phyloP scores from a whole-genome alignment of 495 filamentous ascomycete species.

The Penicillium turbatum region DNA sequence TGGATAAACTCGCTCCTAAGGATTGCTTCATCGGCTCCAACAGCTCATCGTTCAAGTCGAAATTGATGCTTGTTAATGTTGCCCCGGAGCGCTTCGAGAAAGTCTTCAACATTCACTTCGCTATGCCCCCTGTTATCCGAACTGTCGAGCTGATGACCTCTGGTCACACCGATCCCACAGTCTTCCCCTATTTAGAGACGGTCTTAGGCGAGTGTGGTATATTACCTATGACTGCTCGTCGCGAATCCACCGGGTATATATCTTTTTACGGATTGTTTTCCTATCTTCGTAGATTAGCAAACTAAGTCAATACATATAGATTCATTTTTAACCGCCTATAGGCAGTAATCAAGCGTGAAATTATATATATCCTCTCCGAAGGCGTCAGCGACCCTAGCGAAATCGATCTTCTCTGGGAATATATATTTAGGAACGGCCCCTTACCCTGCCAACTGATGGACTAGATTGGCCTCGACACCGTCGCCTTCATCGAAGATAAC shows the following conservation, averaged over 20 bases:
- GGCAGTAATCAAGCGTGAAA: constrained; percentile 54
- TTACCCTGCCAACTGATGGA: constrained; percentile 33
- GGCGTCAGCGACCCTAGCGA: constrained; percentile 44
- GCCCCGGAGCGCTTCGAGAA: constrained; percentile 8
- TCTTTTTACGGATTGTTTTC: background rate
- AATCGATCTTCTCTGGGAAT: constrained; percentile 41
- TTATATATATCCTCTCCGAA: constrained; percentile 46
- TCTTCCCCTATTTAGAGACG: constrained; percentile 41
- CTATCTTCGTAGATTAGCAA: too few relatives aligned
- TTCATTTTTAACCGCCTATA: constrained; percentile 58
- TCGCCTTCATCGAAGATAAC: constrained; percentile 41
- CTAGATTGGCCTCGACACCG: constrained; percentile 30
- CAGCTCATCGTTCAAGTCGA: constrained; percentile 29
- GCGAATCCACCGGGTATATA: constrained; percentile 47
- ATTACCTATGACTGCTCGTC: constrained; percentile 31
- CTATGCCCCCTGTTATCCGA: constrained; percentile 46
- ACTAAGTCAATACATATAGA: constrained; percentile 5
- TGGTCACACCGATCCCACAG: constrained; percentile 41
- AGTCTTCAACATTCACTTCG: constrained; percentile 50
- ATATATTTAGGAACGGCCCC: constrained; percentile 28
- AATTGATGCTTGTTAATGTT: constrained; percentile 23
- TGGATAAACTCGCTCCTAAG: constrained; percentile 36
- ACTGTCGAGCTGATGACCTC: constrained; percentile 55
- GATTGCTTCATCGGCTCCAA: constrained; percentile 50
- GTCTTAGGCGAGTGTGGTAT: constrained; percentile 40